Percentiles rank a stretch among this genome's conserved stretches.
These are phyloP conservation scores for Neurospora sp. DNA, from an alignment of 495 filamentous ascomycete genomes.

Conservation along the genomic window DNA sequence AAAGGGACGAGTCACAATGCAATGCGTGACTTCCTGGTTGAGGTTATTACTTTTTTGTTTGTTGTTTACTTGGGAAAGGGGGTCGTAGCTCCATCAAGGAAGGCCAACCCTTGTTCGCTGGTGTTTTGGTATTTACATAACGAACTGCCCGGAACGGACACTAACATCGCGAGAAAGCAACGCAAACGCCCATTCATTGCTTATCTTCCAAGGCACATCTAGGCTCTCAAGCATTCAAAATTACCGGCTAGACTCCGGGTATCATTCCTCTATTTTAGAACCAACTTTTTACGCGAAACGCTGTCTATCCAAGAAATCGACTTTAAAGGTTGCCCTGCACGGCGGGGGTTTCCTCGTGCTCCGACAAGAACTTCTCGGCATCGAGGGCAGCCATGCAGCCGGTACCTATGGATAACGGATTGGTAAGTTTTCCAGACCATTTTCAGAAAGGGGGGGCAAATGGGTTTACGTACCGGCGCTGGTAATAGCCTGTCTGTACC, in stretches of 20 bases:
- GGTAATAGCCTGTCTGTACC: conserved; percentile 94
- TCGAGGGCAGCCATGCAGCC: conserved; percentile 93
- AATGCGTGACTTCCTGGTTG: neutral
- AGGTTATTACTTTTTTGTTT: neutral
- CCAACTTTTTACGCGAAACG: neutral
- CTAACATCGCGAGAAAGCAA: neutral
- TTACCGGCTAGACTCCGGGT: neutral
- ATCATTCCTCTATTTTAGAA: neutral
- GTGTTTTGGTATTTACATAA: neutral
- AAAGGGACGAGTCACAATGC: neutral
- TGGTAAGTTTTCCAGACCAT: conserved; percentile 21
- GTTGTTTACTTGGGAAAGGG: neutral
- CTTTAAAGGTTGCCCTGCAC: conserved; percentile 23
- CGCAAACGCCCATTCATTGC: neutral
- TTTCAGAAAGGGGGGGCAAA: neutral
- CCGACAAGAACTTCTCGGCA: conserved; percentile 82
- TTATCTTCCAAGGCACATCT: conserved; percentile 3
- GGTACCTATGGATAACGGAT: conserved; percentile 45
- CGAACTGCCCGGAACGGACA: neutral
- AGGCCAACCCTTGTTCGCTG: neutral
- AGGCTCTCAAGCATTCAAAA: neutral
- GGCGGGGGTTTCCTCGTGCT: conserved; percentile 47
- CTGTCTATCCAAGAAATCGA: conserved; percentile 1
- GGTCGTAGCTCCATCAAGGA: neutral
- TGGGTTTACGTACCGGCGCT: conserved; percentile 67